Evolutionary conservation across 441 rosid genomes (phyloP).

Genomic region (Dalechampia spathulata): DNA sequence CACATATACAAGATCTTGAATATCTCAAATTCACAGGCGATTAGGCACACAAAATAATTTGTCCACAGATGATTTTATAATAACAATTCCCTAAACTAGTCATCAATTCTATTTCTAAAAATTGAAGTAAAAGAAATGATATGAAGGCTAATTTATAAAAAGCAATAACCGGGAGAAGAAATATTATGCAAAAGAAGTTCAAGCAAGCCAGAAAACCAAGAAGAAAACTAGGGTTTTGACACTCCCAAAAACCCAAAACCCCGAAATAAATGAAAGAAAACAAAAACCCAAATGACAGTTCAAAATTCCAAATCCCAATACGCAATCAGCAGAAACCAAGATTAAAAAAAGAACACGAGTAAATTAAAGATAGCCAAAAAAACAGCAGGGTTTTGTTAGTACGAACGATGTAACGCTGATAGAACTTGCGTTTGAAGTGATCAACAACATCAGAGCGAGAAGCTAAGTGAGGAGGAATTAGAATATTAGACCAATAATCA

Average conservation of each 20-base stretch:
- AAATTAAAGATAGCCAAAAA: no score
- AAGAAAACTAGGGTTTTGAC: background rate
- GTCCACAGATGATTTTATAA: no score
- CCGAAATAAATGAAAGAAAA: background rate
- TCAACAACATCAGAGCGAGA: constrained; percentile 80
- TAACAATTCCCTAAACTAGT: no score
- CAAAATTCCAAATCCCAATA: constrained; percentile 4
- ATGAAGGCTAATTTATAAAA: no score
- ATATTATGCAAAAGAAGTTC: no score
- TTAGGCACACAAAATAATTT: background rate
- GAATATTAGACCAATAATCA: constrained; percentile 91
- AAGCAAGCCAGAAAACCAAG: no score
- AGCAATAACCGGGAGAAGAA: no score
- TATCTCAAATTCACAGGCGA: background rate
- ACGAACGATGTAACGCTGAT: constrained; percentile 83
- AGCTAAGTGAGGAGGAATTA: constrained; percentile 88
- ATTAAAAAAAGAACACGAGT: no score
- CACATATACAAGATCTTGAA: background rate
- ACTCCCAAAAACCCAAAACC: constrained; percentile 2
- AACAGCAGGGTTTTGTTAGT: no score
- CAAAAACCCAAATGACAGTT: constrained; percentile 3
- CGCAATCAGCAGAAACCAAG: background rate
- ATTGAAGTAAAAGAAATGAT: no score
- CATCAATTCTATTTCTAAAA: background rate
- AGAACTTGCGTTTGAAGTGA: constrained; percentile 94